A percentile compares a stretch with the other conserved stretches of the same genome.
Evolutionary conservation across 192 early-diverging fungal species (phyloP).

Genomic region (Linnemannia hyalina): DNA sequence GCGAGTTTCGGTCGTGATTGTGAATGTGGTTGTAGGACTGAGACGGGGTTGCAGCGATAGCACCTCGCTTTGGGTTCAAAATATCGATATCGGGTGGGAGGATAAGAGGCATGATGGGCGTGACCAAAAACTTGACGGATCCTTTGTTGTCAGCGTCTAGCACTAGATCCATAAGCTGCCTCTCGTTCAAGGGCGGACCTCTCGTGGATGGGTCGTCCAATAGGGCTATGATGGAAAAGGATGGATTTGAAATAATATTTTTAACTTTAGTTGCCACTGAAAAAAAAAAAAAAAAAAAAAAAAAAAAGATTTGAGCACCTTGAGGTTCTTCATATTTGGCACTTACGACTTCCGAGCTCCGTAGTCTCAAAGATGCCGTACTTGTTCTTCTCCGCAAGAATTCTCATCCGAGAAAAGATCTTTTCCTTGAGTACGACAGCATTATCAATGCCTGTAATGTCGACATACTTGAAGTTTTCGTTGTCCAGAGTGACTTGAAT

Average conservation of each 20-base stretch:
- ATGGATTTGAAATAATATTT: background rate
- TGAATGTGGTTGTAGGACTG: slow-evolving; percentile 8
- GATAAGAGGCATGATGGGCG: slow-evolving; percentile 48
- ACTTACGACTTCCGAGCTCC: slow-evolving; percentile 53
- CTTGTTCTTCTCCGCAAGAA: slow-evolving; percentile 55
- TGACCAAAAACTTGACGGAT: slow-evolving; percentile 49
- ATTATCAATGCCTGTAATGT: slow-evolving; percentile 50
- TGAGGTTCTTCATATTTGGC: background rate
- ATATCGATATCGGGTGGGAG: slow-evolving; percentile 49
- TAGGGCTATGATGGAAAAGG: slow-evolving; percentile 12
- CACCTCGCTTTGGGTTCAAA: slow-evolving; percentile 48
- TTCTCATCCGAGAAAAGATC: slow-evolving; percentile 56
- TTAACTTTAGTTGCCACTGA: background rate
- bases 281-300: background rate
- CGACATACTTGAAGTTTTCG: slow-evolving; percentile 48
- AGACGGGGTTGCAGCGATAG: slow-evolving; percentile 2
- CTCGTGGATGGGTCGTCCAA: slow-evolving; percentile 23
- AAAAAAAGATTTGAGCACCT: background rate
- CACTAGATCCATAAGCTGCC: slow-evolving; percentile 37
- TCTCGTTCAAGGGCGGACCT: slow-evolving; percentile 40
- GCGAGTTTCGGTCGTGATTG: slow-evolving; percentile 34
- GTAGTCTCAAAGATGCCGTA: slow-evolving; percentile 54
- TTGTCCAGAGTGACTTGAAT: slow-evolving; percentile 57
- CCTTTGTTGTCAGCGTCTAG: slow-evolving; percentile 36
- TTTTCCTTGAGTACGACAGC: slow-evolving; percentile 46